Base-by-base conservation (phyloP, 83 land plant genomes). In the Picea abies region DNA sequence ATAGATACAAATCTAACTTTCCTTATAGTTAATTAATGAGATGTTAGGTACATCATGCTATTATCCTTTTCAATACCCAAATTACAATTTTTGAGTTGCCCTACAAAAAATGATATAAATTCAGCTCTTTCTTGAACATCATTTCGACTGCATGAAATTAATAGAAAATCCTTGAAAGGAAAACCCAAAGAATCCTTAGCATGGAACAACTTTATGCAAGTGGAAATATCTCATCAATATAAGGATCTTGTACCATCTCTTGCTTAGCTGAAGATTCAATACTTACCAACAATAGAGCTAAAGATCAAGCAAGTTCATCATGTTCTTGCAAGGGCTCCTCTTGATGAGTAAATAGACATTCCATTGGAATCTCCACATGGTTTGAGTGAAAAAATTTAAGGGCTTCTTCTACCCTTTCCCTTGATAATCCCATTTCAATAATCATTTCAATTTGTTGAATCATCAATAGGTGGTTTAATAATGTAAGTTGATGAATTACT, bases 361-460 rank as follows among this genome's bases (percentile, higher is more conserved):
- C 99, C 93, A 94, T 94, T 61, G 99, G 99, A 84, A 96, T 70
- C 82, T 98, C 99, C 44, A 96, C 99, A 86, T 94, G 93, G 68
- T 93, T 94, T 78, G 91, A 82, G 22, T 93, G 95, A 62, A 94
- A 96, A 70, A 92, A 93, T 80, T 99, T 83, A 63, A 98, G 79
- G 29, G 99, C 99, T 87, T 96, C 99, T 82, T 98, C 99, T 4
- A 99, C 99, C 82, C 99, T 86, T 17, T 95, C 72, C 60, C 99
- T 91, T 78, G 99, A 91, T 84, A 98, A 98, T 0, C 99, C 99
- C 99, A 98, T 98, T 90, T 98, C 99, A 5, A 92, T 93, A 81
- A 98, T 96, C 84, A 86, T 83, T 76, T 95, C 87, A 84, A 98
- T 96, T 25, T 26, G 97, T 71, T 60, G 95, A 84, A 79, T 98